These are phyloP conservation scores for Coemansia biformis DNA, from an alignment of 192 early-diverging fungal species.

Conservation along the genomic window DNA sequence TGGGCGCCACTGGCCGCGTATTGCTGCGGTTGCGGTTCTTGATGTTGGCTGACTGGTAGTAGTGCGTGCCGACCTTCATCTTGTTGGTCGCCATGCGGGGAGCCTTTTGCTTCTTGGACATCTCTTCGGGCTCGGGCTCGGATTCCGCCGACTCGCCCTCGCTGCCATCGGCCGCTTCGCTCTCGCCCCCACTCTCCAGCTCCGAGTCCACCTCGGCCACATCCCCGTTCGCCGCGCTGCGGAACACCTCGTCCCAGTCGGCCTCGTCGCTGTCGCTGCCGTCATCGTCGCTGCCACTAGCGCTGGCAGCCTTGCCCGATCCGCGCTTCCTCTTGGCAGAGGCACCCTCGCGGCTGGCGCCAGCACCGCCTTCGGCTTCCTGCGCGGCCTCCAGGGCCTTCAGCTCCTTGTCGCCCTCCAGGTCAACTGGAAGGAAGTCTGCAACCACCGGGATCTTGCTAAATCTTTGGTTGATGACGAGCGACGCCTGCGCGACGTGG, in stretches of 20 bases:
- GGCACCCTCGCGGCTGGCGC: background rate
- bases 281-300: conserved; percentile 33
- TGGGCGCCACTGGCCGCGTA: conserved; percentile 62
- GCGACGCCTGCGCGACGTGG: conserved; percentile 19
- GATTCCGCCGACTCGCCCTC: conserved; percentile 16
- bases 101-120: conserved; percentile 61
- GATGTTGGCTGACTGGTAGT: conserved; percentile 89
- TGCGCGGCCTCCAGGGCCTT: conserved; percentile 55
- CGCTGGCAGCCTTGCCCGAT: conserved; percentile 27
- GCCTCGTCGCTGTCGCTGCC: too few species aligned
- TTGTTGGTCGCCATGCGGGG: conserved; percentile 90
- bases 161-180: too few species aligned
- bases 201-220: conserved; percentile 50
- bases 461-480: conserved; percentile 80
- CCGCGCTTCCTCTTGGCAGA: conserved; percentile 28
- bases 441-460: conserved; percentile 85
- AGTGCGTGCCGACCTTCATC: conserved; percentile 83
- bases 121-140: conserved; percentile 25
- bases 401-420: conserved; percentile 59
- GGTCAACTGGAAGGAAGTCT: conserved; percentile 79
- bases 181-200: conserved; percentile 31
- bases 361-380: too few species aligned
- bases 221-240: too few species aligned
- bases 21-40: conserved; percentile 91
- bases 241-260: conserved; percentile 88